Conservation (phyloP, 148 eudicot genomes). For the Heliosperma pusillum region DNA sequence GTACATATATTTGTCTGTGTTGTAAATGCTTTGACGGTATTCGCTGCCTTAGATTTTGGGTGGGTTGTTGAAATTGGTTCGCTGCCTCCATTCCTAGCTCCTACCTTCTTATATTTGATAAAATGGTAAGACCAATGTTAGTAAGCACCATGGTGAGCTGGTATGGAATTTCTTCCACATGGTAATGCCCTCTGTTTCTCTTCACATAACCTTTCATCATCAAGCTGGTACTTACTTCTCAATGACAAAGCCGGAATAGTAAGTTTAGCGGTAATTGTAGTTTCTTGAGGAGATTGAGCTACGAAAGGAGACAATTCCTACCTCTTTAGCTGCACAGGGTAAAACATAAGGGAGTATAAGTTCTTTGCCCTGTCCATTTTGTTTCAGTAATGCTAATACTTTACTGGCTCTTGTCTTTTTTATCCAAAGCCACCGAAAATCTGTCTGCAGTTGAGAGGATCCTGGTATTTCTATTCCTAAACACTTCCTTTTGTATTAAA, state of each 20-base stretch:
- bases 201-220: slow-evolving; percentile 22
- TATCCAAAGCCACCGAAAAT: slow-evolving; percentile 57
- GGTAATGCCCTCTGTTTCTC: slow-evolving; percentile 17
- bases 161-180: slow-evolving; percentile 18
- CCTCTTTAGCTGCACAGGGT: slow-evolving; percentile 51
- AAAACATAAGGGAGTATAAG: slow-evolving; percentile 49
- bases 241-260: slow-evolving; percentile 38
- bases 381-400: slow-evolving; percentile 41
- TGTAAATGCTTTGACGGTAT: slow-evolving; percentile 19
- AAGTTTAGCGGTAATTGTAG: slow-evolving; percentile 47
- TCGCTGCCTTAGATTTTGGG: slow-evolving; percentile 10
- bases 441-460: slow-evolving; percentile 62
- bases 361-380: slow-evolving; percentile 48
- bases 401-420: slow-evolving; percentile 54
- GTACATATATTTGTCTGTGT: slow-evolving; percentile 22
- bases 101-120: slow-evolving; percentile 27
- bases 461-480: slow-evolving; percentile 59
- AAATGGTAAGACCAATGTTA: slow-evolving; percentile 29
- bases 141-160: slow-evolving; percentile 21
- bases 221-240: slow-evolving; percentile 42
- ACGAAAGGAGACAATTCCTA: slow-evolving; percentile 41
- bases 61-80: slow-evolving; percentile 29
- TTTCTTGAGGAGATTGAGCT: slow-evolving; percentile 45
- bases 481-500: slow-evolving; percentile 28
- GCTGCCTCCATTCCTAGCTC: slow-evolving; percentile 25